phyloP scores from a whole-genome alignment of 1,139 yeast species.

The Nadsonia starkeyi-henricii region DNA sequence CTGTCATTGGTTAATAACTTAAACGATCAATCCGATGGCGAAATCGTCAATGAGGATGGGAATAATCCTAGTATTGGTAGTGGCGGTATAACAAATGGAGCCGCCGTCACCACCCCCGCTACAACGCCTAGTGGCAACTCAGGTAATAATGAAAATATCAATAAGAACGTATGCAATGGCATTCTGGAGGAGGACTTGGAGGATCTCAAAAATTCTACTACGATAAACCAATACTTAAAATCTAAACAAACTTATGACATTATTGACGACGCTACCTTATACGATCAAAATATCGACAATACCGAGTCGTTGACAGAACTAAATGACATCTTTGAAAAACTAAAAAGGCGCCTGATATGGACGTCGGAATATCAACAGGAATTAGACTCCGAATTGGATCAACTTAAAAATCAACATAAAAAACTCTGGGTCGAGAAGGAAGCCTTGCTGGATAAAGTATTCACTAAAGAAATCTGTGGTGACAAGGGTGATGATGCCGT shows the following conservation, averaged over 20 bases:
- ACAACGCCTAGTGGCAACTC: not conserved
- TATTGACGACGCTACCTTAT: constrained; percentile 6
- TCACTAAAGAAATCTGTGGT: constrained; percentile 19
- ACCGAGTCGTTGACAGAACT: constrained; percentile 14
- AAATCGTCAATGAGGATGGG: constrained; percentile 3
- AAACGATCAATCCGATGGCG: constrained; percentile 6
- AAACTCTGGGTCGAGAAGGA: constrained; percentile 46
- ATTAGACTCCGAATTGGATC: constrained; percentile 31
- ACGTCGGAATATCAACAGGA: constrained; percentile 35
- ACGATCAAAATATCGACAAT: constrained; percentile 7
- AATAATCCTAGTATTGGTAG: constrained; percentile 5
- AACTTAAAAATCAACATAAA: constrained; percentile 28
- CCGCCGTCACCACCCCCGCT: not conserved
- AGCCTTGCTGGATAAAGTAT: constrained; percentile 37
- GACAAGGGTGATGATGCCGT: constrained; percentile 6
- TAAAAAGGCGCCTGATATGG: constrained; percentile 32
- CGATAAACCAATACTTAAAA: constrained; percentile 1
- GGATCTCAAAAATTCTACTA: constrained; percentile 4
- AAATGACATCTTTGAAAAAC: constrained; percentile 16
- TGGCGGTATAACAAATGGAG: too few relatives aligned
- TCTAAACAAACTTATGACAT: constrained; percentile 2
- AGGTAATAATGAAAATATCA: too few relatives aligned
- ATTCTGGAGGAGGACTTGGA: constrained; percentile 6
- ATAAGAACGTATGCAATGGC: not conserved
- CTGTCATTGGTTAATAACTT: not conserved